Percentiles rank a stretch among this genome's conserved stretches.
phyloP scores from a whole-genome alignment of 306 rosid genomes.

The Quercus bicolor region DNA sequence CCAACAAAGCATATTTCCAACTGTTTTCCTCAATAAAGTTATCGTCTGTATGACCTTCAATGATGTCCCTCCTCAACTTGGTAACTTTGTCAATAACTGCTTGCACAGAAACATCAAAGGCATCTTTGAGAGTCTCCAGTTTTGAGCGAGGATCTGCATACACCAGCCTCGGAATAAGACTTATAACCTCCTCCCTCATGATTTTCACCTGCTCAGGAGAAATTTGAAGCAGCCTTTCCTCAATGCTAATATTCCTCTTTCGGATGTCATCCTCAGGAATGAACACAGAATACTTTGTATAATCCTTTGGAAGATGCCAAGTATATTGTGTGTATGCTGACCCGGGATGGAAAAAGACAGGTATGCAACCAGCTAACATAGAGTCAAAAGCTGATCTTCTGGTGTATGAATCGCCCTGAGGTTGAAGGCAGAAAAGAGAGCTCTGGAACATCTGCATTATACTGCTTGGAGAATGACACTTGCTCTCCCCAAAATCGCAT shows the following conservation, averaged over 20 bases:
- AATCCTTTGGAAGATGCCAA: constrained; percentile 97
- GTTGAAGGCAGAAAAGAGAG: constrained; percentile 94
- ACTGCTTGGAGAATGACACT: constrained; percentile 95
- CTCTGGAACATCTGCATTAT: constrained; percentile 98
- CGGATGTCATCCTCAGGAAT: constrained; percentile 90
- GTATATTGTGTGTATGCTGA: constrained; percentile 93
- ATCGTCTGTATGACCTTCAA: constrained; percentile 55
- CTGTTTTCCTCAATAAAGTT: constrained; percentile 91
- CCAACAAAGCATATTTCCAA: constrained; percentile 93
- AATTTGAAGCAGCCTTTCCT: constrained; percentile 72
- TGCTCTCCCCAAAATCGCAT: constrained; percentile 97
- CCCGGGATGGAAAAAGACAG: constrained; percentile 98
- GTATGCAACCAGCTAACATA: constrained; percentile 95
- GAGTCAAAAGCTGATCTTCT: constrained; percentile 96
- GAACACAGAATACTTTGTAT: constrained; percentile 79
- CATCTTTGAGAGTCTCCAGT: constrained; percentile 76
- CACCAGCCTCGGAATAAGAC: constrained; percentile 77
- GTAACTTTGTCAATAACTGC: constrained; percentile 82
- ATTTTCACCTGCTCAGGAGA: constrained; percentile 62
- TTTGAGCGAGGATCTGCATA: constrained; percentile 95
- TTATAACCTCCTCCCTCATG: constrained; percentile 91
- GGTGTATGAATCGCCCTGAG: constrained; percentile 96
- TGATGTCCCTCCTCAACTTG: constrained; percentile 65
- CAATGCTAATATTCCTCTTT: constrained; percentile 65
- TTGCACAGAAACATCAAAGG: constrained; percentile 91